Percentiles rank a stretch among this genome's conserved stretches.
These are phyloP conservation scores for Acanthamoeba triangularis DNA, from an alignment of 208 protist genomes.

Conservation along the genomic window DNA sequence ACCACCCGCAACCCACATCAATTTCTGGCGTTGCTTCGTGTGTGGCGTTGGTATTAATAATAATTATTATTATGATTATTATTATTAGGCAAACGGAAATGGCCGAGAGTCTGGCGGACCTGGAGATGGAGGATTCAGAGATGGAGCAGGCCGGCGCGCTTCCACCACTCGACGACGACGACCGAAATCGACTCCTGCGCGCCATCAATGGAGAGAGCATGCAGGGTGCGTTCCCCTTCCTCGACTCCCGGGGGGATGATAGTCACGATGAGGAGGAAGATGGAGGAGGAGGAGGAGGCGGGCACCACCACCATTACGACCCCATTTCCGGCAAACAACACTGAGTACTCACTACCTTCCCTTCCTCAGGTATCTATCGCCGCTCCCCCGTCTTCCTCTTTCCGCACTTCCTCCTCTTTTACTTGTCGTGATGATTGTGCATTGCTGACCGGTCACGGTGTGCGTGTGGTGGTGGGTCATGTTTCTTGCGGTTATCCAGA, in stretches of 20 bases:
- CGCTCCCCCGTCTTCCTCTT: neutral
- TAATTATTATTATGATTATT: no score
- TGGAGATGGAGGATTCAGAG: constrained; percentile 29
- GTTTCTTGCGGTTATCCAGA: neutral
- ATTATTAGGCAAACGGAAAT: neutral
- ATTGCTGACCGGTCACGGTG: no score
- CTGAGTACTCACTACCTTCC: neutral
- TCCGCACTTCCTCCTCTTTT: neutral
- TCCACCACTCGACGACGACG: neutral
- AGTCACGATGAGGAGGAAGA: neutral
- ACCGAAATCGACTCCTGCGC: constrained; percentile 2
- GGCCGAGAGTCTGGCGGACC: neutral
- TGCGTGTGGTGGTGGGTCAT: neutral
- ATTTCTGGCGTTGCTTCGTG: neutral
- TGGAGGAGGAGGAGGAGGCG: neutral
- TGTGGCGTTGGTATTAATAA: no score
- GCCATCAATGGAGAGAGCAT: neutral
- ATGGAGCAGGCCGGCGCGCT: neutral
- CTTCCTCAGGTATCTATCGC: neutral
- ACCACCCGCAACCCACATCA: no score
- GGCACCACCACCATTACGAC: neutral
- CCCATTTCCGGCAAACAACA: neutral
- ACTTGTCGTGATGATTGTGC: neutral
- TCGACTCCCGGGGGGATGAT: neutral
- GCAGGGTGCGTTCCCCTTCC: constrained; percentile 24